A percentile compares a stretch with the other conserved stretches of the same genome.
phyloP scores from a whole-genome alignment of 78 protist genomes.

The slime mould (Dictyostelium discoideum) region dicty_2.7 NC_007091.3:3402501-3403000 shows the following conservation, averaged over 20 bases:
- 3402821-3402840: slow-evolving; percentile 9
- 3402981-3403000: background rate
- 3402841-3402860: slow-evolving; percentile 18
- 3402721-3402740: background rate
- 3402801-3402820: background rate
- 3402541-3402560: background rate
- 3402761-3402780: no score
- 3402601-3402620: background rate
- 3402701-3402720: background rate
- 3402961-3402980: background rate
- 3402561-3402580: background rate
- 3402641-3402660: background rate
- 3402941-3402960: background rate
- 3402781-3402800: background rate
- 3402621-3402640: background rate
- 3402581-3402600: background rate
- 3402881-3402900: background rate
- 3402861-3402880: slow-evolving; percentile 20
- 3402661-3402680: background rate
- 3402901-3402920: background rate
- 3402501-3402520: background rate
- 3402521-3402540: background rate
- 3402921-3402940: background rate
- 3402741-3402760: background rate
- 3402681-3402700: background rate